Base-by-base conservation (phyloP, 2,329 filamentous ascomycete genomes). In the Phyllosticta ampelicida region DNA sequence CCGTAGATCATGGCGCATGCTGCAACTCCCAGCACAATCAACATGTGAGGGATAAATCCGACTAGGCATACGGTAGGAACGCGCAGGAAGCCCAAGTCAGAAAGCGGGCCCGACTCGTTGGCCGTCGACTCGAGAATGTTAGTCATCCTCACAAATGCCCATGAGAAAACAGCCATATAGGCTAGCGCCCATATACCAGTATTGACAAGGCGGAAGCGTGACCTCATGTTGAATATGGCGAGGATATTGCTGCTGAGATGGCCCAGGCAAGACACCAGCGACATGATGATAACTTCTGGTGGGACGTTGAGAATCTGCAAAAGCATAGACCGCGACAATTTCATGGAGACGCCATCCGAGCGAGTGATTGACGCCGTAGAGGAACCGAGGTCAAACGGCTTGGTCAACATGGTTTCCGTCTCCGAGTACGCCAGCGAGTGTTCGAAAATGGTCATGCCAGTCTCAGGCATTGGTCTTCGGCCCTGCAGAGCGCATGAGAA, bases 21-120 rank as follows among this genome's bases (percentile, higher is more conserved):
- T 5, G 83, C 60, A 52, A 96, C 96, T 0, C 92, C 94, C 8
- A 81, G 66, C 1, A 97, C 73, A 11, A 97, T 89, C 21, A 96
- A 76, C n/a, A 97, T 79, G 70, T 97, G 92, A 1, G 94, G 94
- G 36, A 97, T 87, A 69, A 97, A 96, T 0, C 92, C 90, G 28
- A 97, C 87, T 60, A 97, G 90, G 66, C 89, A 96, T 48, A 97
- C 90, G 0, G 91, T 96, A 3, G 94, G 94, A 63, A 95, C 96
- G 61, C 89, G 83, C 49, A 96, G 77, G 10, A 96, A 78, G 3
- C 89, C 86, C 5, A 84, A 71, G 60, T 88, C 82, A 29, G 65
- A 63, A 44, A 65, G 66, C 9, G 76, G 78, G 26, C 71, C 72
- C 13, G 36, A 44, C 8, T 44, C 36, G 51, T 70, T 70, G 16